A percentile compares a stretch with the other conserved stretches of the same genome.
phyloP scores from a whole-genome alignment of 495 filamentous ascomycete species.

The Aspergillus egyptiacus region DNA sequence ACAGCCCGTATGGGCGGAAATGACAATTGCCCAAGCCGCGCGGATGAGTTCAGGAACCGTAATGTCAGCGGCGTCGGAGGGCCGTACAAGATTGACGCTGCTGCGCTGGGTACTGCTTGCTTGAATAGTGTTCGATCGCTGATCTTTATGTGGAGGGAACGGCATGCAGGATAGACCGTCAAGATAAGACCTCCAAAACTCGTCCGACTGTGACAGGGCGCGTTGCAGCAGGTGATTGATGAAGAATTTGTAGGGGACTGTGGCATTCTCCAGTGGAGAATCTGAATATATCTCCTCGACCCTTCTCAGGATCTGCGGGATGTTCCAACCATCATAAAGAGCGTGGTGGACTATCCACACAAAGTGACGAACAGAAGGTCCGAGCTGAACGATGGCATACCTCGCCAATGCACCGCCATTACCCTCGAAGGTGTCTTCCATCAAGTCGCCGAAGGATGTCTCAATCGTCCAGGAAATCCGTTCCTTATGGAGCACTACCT shows the following conservation, averaged over 20 bases:
- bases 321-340: conserved; percentile 66
- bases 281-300: conserved; percentile 44
- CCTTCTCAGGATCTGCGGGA: conserved; percentile 51
- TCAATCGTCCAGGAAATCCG: conserved; percentile 43
- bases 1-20: conserved; percentile 38
- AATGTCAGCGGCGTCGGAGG: conserved; percentile 23
- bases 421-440: conserved; percentile 37
- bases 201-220: conserved; percentile 31
- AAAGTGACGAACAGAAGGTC: conserved; percentile 36
- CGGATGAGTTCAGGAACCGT: conserved; percentile 47
- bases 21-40: conserved; percentile 49
- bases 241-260: conserved; percentile 35
- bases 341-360: conserved; percentile 64
- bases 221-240: conserved; percentile 35
- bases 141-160: conserved; percentile 28
- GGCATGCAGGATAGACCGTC: conserved; percentile 8
- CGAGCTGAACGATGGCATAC: conserved; percentile 45
- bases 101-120: conserved; percentile 29
- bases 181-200: conserved; percentile 43
- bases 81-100: conserved; percentile 21
- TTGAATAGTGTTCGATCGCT: conserved; percentile 21
- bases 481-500: conserved; percentile 50
- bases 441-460: conserved; percentile 39
- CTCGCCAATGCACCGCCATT: conserved; percentile 51
- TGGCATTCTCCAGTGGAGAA: conserved; percentile 8